These are phyloP conservation scores for Daldinia loculata DNA, from an alignment of 495 filamentous ascomycete species.

Conservation along the genomic window DNA sequence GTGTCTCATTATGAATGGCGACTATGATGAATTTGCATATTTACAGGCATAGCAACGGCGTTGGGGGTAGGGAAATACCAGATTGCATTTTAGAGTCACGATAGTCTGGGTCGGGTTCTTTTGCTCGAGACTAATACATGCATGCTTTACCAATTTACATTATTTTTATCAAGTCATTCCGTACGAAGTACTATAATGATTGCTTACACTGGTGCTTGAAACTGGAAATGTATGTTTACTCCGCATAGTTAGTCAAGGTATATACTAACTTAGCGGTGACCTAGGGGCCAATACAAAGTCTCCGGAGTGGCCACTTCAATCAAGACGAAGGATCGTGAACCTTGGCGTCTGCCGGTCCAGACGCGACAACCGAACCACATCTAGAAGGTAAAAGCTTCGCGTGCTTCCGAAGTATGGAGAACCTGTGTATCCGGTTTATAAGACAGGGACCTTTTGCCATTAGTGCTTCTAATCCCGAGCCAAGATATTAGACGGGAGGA, in stretches of 20 bases:
- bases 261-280: neutral
- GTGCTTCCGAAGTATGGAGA: neutral
- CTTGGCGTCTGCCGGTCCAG: neutral
- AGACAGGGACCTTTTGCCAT: neutral
- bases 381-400: neutral
- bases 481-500: neutral
- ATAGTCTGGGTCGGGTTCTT: neutral
- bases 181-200: neutral
- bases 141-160: neutral
- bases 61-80: conserved; percentile 39
- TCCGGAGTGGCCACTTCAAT: neutral
- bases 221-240: neutral
- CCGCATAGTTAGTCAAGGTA: too few relatives aligned
- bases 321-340: neutral
- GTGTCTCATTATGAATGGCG: conserved; percentile 1
- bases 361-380: neutral
- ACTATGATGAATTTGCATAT: conserved; percentile 21
- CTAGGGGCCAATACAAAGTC: neutral
- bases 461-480: neutral
- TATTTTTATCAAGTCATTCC: neutral
- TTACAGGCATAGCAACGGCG: conserved; percentile 45
- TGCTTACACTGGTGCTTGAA: neutral
- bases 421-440: neutral
- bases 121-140: neutral
- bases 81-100: conserved; percentile 32